Base-by-base conservation (phyloP, 352 stramenopile species). In the Blastocystis sp. region DNA sequence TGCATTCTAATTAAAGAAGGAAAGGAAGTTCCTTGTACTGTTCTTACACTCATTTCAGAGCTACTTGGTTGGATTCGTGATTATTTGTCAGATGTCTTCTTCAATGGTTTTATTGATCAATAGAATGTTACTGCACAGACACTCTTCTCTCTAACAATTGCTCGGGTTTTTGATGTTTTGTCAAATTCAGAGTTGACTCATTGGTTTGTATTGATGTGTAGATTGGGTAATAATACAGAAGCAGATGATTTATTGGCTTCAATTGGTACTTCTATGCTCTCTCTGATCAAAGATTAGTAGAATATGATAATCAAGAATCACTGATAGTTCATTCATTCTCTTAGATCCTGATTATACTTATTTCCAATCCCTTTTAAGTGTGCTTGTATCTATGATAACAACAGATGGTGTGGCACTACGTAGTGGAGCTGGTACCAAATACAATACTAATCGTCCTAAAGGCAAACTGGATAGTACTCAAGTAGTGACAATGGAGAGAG, bases 371-470 rank as follows among this genome's bases (percentile, higher is more conserved):
- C 61, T 73, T 29, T 39, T 73, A 14, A 46, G 19, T 39, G 32
- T 29, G 61, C 61, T 73, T 9, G 32, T 46, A 14, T 29, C 61
- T 29, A 16, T 37, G 61, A n/a, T 73, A 11, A 37, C 61, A 11
- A 37, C 24, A 11, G 61, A 73, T 39, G 32, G 12, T 9, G 32
- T 73, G 24, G 61, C 61, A 39, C 61, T 73, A 14, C 32, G 12
- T 29, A 73, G 9, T 12, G 24, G 61, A 29, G 61, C 61, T 16
- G 61, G 61, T 39, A 37, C 19, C 61, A 73, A 73, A 39, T 73
- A 73, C 61, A 73, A 73, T 39, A 73, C 61, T 9, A 73, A 73
- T 39, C 61, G 61, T 12, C 61, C 61, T 9, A 73, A 73, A n/a
- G 61, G 61, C 61, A 73, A 73, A 29, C 61, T 73, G 24, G 51